phyloP scores from a whole-genome alignment of 768 basidiomycete genomes.

The Hygrophoropsis aurantiaca region DNA sequence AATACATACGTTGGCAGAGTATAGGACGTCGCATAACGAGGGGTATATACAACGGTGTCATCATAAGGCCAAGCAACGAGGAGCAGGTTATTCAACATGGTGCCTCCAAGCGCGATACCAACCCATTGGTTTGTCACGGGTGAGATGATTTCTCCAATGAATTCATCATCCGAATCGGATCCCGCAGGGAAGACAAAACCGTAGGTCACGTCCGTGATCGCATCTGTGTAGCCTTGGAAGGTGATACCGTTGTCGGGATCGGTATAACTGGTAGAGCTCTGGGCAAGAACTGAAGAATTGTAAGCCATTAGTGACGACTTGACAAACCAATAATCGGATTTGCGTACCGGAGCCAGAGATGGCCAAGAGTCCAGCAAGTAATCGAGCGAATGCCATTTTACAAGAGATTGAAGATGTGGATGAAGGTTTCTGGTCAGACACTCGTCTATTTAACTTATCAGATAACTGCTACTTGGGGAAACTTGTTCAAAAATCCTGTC shows the following conservation, averaged over 20 bases:
- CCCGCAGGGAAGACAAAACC: constrained; percentile 54
- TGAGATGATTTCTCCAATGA: constrained; percentile 62
- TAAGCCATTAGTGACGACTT: background rate
- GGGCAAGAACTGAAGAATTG: constrained; percentile 37
- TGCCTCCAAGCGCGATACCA: constrained; percentile 51
- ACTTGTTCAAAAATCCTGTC: no score
- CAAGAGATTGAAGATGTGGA: no score
- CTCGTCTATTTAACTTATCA: no score
- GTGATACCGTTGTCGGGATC: constrained; percentile 58
- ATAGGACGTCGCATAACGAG: constrained; percentile 50
- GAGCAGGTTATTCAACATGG: constrained; percentile 56
- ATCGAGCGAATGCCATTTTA: no score
- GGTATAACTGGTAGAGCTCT: constrained; percentile 42
- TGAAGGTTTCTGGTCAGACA: no score
- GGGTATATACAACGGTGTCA: constrained; percentile 44
- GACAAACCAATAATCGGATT: background rate
- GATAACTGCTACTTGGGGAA: no score
- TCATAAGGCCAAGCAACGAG: constrained; percentile 63
- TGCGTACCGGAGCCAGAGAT: background rate
- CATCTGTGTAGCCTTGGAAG: constrained; percentile 39
- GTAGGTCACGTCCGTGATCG: constrained; percentile 32
- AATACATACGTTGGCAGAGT: constrained; percentile 1
- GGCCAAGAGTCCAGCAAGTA: no score
- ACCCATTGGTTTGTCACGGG: constrained; percentile 57
- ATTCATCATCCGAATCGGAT: constrained; percentile 42